Percentiles rank a stretch among this genome's conserved stretches.
phyloP scores from a whole-genome alignment of 495 filamentous ascomycete genomes.

The Annulohypoxylon bovei region DNA sequence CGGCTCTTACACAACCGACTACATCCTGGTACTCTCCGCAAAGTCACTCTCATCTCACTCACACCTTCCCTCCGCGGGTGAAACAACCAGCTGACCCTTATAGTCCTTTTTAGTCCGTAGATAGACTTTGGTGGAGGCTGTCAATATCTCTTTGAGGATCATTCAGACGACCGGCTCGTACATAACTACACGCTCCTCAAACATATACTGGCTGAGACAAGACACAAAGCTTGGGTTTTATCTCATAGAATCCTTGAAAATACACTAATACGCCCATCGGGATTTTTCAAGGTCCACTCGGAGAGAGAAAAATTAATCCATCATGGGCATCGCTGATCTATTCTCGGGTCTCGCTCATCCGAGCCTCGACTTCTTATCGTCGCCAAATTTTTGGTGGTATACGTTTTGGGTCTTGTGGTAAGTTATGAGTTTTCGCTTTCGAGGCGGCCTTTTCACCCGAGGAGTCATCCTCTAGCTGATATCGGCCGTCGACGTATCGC shows the following conservation, averaged over 20 bases:
- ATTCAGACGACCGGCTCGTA: constrained; percentile 35
- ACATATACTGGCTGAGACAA: constrained; percentile 1
- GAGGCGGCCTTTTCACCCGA: neutral
- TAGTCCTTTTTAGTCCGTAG: constrained; percentile 23
- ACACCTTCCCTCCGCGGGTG: constrained; percentile 21
- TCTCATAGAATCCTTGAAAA: constrained; percentile 14
- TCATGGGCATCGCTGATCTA: constrained; percentile 45
- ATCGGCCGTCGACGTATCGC: neutral
- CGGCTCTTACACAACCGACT: constrained; percentile 37
- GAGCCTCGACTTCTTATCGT: constrained; percentile 49
- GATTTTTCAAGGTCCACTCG: neutral
- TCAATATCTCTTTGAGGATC: constrained; percentile 17
- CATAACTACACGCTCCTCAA: constrained; percentile 5
- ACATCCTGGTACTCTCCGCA: constrained; percentile 28
- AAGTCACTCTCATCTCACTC: constrained; percentile 8
- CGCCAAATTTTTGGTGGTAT: constrained; percentile 48
- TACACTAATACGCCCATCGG: constrained; percentile 27
- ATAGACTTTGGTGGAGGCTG: constrained; percentile 25
- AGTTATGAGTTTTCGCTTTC: constrained; percentile 27
- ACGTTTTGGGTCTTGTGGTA: constrained; percentile 58
- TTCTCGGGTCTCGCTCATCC: constrained; percentile 52
- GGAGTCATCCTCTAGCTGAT: constrained; percentile 3
- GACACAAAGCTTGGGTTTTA: constrained; percentile 8
- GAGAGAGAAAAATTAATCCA: constrained; percentile 23
- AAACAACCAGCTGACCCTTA: constrained; percentile 27